A percentile compares a stretch with the other conserved stretches of the same genome.
phyloP scores from a whole-genome alignment of 352 stramenopile species.

The Thraustochytrium aureum region DNA sequence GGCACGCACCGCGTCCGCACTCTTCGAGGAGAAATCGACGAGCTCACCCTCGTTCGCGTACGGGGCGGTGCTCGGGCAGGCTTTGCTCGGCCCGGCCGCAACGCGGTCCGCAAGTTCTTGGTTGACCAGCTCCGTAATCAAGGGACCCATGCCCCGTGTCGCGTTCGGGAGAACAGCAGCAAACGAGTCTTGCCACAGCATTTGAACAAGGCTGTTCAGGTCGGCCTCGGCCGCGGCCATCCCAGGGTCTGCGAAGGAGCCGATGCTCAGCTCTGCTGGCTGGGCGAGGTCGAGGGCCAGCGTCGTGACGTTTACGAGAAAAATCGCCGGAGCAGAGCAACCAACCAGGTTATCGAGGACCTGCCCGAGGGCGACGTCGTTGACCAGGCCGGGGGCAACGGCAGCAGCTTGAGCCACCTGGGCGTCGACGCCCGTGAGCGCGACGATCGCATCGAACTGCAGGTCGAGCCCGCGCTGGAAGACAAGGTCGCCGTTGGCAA shows the following conservation, averaged over 20 bases:
- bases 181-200: background rate
- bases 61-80: background rate
- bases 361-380: background rate
- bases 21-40: constrained; percentile 16
- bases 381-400: background rate
- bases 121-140: background rate
- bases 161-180: background rate
- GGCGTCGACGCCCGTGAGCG: background rate
- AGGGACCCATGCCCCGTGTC: background rate
- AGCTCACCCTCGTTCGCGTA: background rate
- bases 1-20: background rate
- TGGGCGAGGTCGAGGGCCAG: background rate
- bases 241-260: background rate
- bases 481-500: background rate
- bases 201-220: background rate
- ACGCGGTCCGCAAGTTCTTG: background rate
- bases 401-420: background rate
- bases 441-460: background rate
- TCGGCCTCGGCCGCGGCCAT: background rate
- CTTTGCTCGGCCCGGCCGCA: background rate
- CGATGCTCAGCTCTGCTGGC: background rate
- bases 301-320: background rate
- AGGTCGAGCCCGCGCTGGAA: background rate
- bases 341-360: background rate
- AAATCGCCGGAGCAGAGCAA: constrained; percentile 9